Evolutionary conservation across 768 basidiomycete genomes (phyloP).

Genomic region (Trametes punicea): DNA sequence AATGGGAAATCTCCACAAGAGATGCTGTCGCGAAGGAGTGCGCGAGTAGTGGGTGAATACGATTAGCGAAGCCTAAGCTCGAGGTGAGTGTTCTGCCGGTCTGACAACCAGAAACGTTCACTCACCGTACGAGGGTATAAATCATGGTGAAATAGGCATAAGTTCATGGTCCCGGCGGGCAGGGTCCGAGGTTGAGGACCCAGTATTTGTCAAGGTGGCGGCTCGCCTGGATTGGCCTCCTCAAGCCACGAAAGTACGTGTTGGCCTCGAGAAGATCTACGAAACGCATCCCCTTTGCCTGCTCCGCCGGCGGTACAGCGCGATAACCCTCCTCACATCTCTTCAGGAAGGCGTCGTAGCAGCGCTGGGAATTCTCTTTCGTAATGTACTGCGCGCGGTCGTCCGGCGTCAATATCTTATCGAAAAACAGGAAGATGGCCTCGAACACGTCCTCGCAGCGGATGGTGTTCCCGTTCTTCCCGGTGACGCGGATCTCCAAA

Average conservation of each 20-base stretch:
- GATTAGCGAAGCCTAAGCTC: conserved; percentile 3
- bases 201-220: neutral
- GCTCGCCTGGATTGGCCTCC: conserved; percentile 12
- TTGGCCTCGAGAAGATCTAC: conserved; percentile 27
- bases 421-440: conserved; percentile 21
- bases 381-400: conserved; percentile 13
- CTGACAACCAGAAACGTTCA: neutral
- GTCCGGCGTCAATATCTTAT: conserved; percentile 4
- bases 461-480: conserved; percentile 14
- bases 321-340: conserved; percentile 16
- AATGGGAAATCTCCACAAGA: neutral
- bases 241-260: conserved; percentile 25
- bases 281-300: conserved; percentile 19
- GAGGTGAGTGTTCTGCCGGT: neutral
- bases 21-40: neutral
- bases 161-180: neutral
- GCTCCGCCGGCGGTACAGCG: conserved; percentile 9
- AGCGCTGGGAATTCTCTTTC: neutral
- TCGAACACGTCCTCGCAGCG: conserved; percentile 18
- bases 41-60: neutral
- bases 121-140: conserved; percentile 17
- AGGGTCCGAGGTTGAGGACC: conserved; percentile 8
- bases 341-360: conserved; percentile 14
- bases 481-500: conserved; percentile 17
- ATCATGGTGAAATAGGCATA: conserved; percentile 6